Base-by-base conservation (phyloP, 352 stramenopile species). In the Globisporangium viniferum region DNA sequence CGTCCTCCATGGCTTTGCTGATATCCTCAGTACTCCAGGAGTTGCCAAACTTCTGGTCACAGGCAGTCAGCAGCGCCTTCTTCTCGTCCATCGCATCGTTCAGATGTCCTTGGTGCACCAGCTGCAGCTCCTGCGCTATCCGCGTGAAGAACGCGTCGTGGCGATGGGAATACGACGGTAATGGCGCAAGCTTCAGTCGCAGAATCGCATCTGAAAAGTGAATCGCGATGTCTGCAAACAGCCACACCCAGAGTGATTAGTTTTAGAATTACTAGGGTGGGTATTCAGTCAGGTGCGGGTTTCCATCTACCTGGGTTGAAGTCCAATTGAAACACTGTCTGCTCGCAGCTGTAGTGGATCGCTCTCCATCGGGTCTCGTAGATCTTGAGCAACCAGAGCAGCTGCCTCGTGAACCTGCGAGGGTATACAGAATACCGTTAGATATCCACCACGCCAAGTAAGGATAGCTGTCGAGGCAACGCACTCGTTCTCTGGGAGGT, bases 321-420 rank as follows among this genome's bases (percentile, higher is more conserved):
- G 64, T 88, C 79, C 5, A 86, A 66, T 18, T 82, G 80, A 35
- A 82, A 86, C 12, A 88, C 64, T 2, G 64, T 74, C 29, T 79
- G 67, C 48, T 91, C 83, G 36, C 73, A 78, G 27, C 73, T 72
- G 48, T 73, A 82, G 57, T 80, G 73, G 12, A 88, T 68, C 1
- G 78, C 74, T 63, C 48, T 73, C 83, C 83, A 91, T n/a, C 81
- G 76, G 36, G 75, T 70, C 12, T 72, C 62, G 48, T 91, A 80
- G 9, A 59, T 72, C 1, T 67, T 59, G 20, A 82, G 35, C 18
- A 84, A 65, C 83, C 81, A 89, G 22, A 27, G 20, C 0, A 86
- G 48, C 36, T 89, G 79, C 2, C 70, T 62, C 36, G 54, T 77
- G 44, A 86, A 64, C 0, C 82, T 90, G 10, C 62, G 29, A 33